A percentile compares a stretch with the other conserved stretches of the same genome.
Conservation (phyloP, 495 filamentous ascomycete species). For the Eremomyces bilateralis region DNA sequence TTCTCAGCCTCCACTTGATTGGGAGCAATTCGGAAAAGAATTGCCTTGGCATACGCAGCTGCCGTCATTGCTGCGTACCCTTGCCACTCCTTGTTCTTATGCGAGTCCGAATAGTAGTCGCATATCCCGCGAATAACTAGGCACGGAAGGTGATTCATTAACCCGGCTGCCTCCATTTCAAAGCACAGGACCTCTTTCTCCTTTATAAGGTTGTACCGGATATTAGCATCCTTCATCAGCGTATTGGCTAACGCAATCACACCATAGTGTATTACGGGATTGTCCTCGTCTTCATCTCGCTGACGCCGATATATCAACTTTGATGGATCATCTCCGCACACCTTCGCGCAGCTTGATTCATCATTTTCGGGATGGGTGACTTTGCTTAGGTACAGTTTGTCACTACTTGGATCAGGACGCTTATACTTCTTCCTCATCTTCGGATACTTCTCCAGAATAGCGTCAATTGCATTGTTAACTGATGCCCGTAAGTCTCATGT, state of each 20-base stretch:
- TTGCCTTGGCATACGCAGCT: constrained; percentile 11
- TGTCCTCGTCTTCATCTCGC: no score
- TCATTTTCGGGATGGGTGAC: no score
- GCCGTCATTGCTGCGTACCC: constrained; percentile 10
- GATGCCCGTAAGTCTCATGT: not conserved
- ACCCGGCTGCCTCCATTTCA: constrained; percentile 15
- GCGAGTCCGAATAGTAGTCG: constrained; percentile 15
- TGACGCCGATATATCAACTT: no score
- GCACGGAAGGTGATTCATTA: constrained; percentile 9
- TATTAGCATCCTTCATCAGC: not conserved
- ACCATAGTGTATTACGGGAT: constrained; percentile 1
- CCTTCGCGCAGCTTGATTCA: no score
- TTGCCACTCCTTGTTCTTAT: constrained; percentile 15
- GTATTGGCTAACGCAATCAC: not conserved
- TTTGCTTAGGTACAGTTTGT: no score
- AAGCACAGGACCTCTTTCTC: constrained; percentile 9
- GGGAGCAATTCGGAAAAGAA: constrained; percentile 1
- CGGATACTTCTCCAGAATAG: not conserved
- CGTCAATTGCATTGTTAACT: no score
- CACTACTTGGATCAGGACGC: no score
- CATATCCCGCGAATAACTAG: constrained; percentile 14
- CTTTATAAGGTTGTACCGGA: not conserved
- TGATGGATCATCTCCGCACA: no score
- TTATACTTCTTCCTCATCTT: not conserved
- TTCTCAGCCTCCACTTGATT: no score